These are phyloP conservation scores for Bruguiera parviflora DNA, from an alignment of 345 rosid species.

Conservation along the genomic window DNA sequence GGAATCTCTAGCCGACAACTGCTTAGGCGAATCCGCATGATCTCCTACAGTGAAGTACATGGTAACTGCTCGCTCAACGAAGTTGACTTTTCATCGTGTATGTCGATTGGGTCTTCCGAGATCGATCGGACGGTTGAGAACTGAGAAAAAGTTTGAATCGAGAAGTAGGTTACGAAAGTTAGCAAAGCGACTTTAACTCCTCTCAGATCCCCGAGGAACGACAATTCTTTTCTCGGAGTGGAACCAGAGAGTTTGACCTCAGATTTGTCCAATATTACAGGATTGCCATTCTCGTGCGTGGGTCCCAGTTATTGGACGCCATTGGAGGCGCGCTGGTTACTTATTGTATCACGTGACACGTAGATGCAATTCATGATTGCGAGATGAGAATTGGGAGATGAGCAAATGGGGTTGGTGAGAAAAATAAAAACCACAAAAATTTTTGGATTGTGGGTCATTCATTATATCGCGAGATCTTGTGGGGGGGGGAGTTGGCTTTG, in stretches of 20 bases:
- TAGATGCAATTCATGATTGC: slow-evolving; percentile 13
- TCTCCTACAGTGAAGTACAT: neutral
- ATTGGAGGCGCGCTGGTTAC: slow-evolving; percentile 34
- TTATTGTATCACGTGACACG: slow-evolving; percentile 46
- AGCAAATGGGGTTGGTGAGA: too few relatives aligned
- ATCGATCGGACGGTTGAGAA: slow-evolving; percentile 29
- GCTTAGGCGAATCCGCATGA: neutral
- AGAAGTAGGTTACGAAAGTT: neutral
- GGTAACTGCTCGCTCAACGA: neutral
- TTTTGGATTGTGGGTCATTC: neutral
- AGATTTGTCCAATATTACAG: slow-evolving; percentile 33
- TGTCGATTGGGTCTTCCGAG: too few relatives aligned
- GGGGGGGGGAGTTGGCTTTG: neutral
- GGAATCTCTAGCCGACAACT: slow-evolving; percentile 66
- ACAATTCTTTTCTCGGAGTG: slow-evolving; percentile 34
- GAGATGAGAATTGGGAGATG: slow-evolving; percentile 4
- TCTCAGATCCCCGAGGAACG: slow-evolving; percentile 40
- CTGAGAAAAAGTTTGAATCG: slow-evolving; percentile 10
- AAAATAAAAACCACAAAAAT: too few relatives aligned
- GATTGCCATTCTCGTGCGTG: slow-evolving; percentile 32
- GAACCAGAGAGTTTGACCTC: slow-evolving; percentile 24
- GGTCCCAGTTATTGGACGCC: neutral
- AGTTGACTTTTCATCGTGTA: neutral
- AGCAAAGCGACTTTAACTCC: slow-evolving; percentile 24
- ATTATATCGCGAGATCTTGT: neutral